phyloP scores from a whole-genome alignment of 768 basidiomycete species.

The Suillus spraguei region DNA sequence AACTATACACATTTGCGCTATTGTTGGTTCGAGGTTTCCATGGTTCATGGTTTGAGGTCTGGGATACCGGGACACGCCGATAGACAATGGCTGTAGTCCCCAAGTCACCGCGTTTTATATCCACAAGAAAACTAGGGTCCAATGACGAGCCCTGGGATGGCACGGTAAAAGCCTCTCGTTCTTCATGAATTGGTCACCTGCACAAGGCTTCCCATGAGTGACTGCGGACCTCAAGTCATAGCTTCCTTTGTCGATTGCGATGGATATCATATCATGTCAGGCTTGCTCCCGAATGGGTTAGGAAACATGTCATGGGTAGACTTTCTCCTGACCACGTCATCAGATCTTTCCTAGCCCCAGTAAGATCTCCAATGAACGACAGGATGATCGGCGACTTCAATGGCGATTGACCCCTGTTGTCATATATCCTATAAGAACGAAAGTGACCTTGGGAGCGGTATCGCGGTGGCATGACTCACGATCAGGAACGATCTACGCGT shows the following conservation, averaged over 20 bases:
- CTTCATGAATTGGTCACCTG: slow-evolving; percentile 32
- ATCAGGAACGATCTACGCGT: slow-evolving; percentile 30
- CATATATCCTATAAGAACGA: slow-evolving; percentile 51
- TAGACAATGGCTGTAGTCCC: slow-evolving; percentile 22
- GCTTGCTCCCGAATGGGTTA: slow-evolving; percentile 39
- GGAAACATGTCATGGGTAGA: slow-evolving; percentile 41
- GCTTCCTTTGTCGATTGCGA: slow-evolving; percentile 31
- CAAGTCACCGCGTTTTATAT: slow-evolving; percentile 35
- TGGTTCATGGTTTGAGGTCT: too few relatives aligned
- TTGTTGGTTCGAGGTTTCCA: slow-evolving; percentile 3
- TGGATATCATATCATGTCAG: slow-evolving; percentile 43
- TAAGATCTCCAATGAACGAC: slow-evolving; percentile 35
- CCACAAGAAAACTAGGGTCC: slow-evolving; percentile 33
- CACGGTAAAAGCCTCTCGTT: slow-evolving; percentile 22
- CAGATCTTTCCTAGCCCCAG: slow-evolving; percentile 44
- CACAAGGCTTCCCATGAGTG: slow-evolving; percentile 30
- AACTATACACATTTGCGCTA: not conserved
- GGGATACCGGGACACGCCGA: slow-evolving; percentile 29
- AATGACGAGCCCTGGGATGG: slow-evolving; percentile 38
- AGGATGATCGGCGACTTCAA: slow-evolving; percentile 48
- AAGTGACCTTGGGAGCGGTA: slow-evolving; percentile 46
- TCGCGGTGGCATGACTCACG: slow-evolving; percentile 52
- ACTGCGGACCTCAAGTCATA: slow-evolving; percentile 40
- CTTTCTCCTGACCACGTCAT: slow-evolving; percentile 41
- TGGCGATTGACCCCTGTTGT: slow-evolving; percentile 22